phyloP scores from a whole-genome alignment of 148 eudicot species.

The Silene uniflora region DNA sequence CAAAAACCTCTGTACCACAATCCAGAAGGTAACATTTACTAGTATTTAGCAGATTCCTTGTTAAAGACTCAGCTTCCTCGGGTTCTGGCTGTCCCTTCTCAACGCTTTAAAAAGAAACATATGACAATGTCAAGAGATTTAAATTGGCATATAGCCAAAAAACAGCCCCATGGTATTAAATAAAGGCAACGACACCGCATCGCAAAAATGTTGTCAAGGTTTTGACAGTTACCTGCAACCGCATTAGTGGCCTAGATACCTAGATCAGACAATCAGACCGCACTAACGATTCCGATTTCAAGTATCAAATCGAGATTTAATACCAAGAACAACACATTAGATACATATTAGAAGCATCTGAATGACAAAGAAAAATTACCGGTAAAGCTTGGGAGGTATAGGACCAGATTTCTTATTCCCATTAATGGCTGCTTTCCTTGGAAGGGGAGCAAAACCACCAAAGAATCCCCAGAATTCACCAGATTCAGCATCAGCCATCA shows the following conservation, averaged over 20 bases:
- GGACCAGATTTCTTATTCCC: conserved; percentile 40
- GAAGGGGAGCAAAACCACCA: conserved; percentile 99
- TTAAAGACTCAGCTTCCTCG: conserved; percentile 53
- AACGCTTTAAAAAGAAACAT: conserved; percentile 42
- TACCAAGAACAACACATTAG: neutral
- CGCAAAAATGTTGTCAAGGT: neutral
- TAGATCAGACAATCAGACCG: neutral
- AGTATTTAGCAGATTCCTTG: conserved; percentile 64
- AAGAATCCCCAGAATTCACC: conserved; percentile 99
- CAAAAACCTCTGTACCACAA: conserved; percentile 70
- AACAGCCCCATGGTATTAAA: neutral
- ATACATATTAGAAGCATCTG: neutral
- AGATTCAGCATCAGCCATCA: conserved; percentile 94
- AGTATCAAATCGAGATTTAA: neutral
- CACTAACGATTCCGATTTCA: neutral
- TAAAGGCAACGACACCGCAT: neutral
- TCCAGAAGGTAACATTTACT: conserved; percentile 75
- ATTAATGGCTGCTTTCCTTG: conserved; percentile 66
- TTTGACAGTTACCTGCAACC: neutral
- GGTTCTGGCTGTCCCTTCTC: conserved; percentile 67
- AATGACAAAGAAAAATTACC: conserved; percentile 38
- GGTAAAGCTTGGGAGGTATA: conserved; percentile 54
- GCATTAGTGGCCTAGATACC: neutral
- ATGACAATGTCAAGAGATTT: conserved; percentile 11
- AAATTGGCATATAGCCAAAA: neutral